phyloP scores from a whole-genome alignment of 768 basidiomycete genomes.

The Amanita jacksonii region DNA sequence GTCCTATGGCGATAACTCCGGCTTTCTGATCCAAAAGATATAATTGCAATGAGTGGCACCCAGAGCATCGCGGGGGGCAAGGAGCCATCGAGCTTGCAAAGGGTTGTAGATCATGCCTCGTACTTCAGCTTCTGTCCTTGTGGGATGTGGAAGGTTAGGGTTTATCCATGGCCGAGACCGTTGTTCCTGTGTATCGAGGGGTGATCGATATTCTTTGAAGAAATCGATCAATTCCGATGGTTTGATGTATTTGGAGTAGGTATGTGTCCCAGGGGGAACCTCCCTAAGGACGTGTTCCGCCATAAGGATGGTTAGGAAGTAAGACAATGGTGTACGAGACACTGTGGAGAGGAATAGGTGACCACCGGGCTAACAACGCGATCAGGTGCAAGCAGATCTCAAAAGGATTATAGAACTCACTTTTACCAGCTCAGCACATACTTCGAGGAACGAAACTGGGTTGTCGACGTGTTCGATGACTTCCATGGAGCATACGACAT shows the following conservation, averaged over 20 bases:
- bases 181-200: slow-evolving; percentile 10
- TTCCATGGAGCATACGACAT: slow-evolving; percentile 96
- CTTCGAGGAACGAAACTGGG: slow-evolving; percentile 72
- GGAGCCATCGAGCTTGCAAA: slow-evolving; percentile 54
- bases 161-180: slow-evolving; percentile 49
- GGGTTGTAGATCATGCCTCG: slow-evolving; percentile 74
- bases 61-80: slow-evolving; percentile 51
- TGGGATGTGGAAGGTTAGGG: slow-evolving; percentile 38
- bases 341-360: slow-evolving; percentile 95
- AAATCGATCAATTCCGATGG: slow-evolving; percentile 78
- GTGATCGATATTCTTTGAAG: slow-evolving; percentile 52
- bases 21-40: slow-evolving; percentile 81
- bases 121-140: slow-evolving; percentile 66
- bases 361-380: slow-evolving; percentile 60
- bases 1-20: slow-evolving; percentile 19
- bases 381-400: background rate
- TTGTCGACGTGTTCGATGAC: slow-evolving; percentile 97
- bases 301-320: slow-evolving; percentile 42
- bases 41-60: slow-evolving; percentile 63
- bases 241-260: slow-evolving; percentile 82
- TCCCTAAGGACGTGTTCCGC: slow-evolving; percentile 78
- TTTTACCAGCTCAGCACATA: slow-evolving; percentile 81
- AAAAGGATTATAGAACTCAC: slow-evolving; percentile 26
- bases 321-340: slow-evolving; percentile 55
- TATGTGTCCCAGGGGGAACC: slow-evolving; percentile 86